Evolutionary conservation across 352 stramenopile genomes (phyloP).

Genomic region (Pythium periplocum): DNA sequence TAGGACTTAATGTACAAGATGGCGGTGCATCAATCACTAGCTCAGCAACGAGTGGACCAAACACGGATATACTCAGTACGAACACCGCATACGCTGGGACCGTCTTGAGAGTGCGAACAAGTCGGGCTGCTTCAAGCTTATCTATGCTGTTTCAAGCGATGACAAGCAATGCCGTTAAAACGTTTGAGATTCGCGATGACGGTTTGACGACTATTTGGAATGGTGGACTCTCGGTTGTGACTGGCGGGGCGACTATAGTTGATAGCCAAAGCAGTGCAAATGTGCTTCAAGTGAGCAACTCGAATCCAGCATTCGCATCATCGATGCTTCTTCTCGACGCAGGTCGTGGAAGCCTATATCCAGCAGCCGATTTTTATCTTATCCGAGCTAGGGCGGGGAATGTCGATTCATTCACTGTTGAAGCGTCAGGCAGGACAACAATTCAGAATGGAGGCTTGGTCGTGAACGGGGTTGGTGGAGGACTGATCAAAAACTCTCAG

Average conservation of each 20-base stretch:
- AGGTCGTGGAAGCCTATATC: conserved; percentile 19
- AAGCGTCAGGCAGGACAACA: conserved; percentile 45
- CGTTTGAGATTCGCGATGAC: conserved; percentile 40
- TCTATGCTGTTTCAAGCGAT: conserved; percentile 49
- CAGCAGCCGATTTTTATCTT: conserved; percentile 29
- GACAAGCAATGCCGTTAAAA: conserved; percentile 15
- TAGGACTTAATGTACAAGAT: conserved; percentile 30
- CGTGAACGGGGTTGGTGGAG: conserved; percentile 29
- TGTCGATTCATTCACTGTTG: conserved; percentile 30
- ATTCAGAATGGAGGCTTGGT: conserved; percentile 35
- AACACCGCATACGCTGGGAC: conserved; percentile 28
- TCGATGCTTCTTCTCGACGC: conserved; percentile 23
- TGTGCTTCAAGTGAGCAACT: conserved; percentile 26
- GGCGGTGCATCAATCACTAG: conserved; percentile 31
- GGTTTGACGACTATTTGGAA: conserved; percentile 40
- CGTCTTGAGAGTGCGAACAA: conserved; percentile 28
- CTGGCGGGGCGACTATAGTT: conserved; percentile 34
- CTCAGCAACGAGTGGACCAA: too few relatives aligned
- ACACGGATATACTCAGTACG: conserved; percentile 32
- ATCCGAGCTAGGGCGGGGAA: conserved; percentile 27
- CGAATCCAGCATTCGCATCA: conserved; percentile 19
- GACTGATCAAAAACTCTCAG: conserved; percentile 25
- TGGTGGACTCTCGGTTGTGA: conserved; percentile 29
- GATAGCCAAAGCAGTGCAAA: conserved; percentile 15
- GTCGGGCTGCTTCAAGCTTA: conserved; percentile 4